These are phyloP conservation scores for Aureobasidium namibiae DNA, from an alignment of 2,329 filamentous ascomycete genomes.

Conservation along the genomic window DNA sequence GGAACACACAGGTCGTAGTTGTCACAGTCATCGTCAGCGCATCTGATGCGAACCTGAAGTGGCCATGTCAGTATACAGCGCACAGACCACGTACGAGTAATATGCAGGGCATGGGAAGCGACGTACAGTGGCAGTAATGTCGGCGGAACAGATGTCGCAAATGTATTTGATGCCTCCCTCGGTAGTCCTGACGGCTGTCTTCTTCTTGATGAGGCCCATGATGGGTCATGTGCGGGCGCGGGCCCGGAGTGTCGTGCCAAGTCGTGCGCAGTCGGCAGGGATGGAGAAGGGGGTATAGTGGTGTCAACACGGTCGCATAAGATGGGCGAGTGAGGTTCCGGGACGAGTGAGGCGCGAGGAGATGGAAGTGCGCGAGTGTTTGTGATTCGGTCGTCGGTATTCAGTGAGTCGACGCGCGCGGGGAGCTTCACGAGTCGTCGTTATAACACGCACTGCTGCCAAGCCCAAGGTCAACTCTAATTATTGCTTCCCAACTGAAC, in stretches of 20 bases:
- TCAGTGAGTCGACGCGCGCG: not conserved
- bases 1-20: slow-evolving; percentile 97
- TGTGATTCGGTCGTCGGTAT: too few relatives aligned
- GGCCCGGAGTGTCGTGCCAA: not conserved
- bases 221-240: slow-evolving; percentile 14
- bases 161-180: slow-evolving; percentile 67
- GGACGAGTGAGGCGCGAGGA: not conserved
- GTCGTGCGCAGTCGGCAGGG: not conserved
- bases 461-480: too few relatives aligned
- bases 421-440: too few relatives aligned
- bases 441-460: too few relatives aligned
- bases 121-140: slow-evolving; percentile 91
- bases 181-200: slow-evolving; percentile 73
- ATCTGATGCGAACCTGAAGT: slow-evolving; percentile 83
- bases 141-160: slow-evolving; percentile 91
- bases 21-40: slow-evolving; percentile 71
- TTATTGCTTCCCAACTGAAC: not conserved
- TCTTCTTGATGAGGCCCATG: slow-evolving; percentile 96
- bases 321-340: not conserved
- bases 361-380: not conserved
- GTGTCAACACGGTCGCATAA: not conserved
- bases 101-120: not conserved
- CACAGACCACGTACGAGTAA: slow-evolving; percentile 7
- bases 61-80: slow-evolving; percentile 5
- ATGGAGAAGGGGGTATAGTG: not conserved